These are phyloP conservation scores for Hortaea werneckii DNA, from an alignment of 2,329 filamentous ascomycete genomes.

Conservation along the genomic window DNA sequence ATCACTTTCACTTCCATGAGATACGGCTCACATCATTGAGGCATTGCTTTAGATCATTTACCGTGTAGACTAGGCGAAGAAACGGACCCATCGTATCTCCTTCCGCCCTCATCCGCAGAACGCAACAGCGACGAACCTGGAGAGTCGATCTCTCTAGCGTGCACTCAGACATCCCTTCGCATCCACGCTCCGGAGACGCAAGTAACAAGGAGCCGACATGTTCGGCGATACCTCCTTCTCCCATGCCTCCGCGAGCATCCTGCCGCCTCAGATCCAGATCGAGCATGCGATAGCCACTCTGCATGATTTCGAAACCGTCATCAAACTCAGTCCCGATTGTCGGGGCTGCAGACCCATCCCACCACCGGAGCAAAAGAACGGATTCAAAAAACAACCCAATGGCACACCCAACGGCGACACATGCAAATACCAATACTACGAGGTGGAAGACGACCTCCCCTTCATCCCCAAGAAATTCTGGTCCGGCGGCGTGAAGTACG, in stretches of 20 bases:
- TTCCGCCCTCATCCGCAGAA: no score
- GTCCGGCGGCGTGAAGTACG: conserved; percentile 24
- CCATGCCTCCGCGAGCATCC: conserved; percentile 18
- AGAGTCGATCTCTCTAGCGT: no score
- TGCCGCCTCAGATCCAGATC: conserved; percentile 18
- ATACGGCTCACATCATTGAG: no score
- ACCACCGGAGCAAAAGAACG: conserved; percentile 12
- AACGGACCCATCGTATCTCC: no score
- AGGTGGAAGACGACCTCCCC: conserved; percentile 26
- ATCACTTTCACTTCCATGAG: no score
- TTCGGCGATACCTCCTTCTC: conserved; percentile 23
- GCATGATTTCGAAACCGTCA: conserved; percentile 24
- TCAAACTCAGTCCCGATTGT: conserved; percentile 24
- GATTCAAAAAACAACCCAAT: conserved; percentile 4
- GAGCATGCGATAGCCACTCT: conserved; percentile 18
- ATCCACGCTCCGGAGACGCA: no score
- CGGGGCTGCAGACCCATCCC: conserved; percentile 17
- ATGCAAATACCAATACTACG: conserved; percentile 15
- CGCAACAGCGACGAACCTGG: no score
- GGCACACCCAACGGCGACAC: conserved; percentile 5
- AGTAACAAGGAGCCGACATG: conserved; percentile 9
- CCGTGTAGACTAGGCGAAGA: no score
- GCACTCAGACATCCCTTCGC: no score
- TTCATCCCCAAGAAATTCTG: conserved; percentile 27
- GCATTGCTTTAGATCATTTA: no score